Percentiles rank a stretch among this genome's conserved stretches.
phyloP scores from a whole-genome alignment of 164 flowering plant genomes.

The Cinnamomum micranthum region DNA sequence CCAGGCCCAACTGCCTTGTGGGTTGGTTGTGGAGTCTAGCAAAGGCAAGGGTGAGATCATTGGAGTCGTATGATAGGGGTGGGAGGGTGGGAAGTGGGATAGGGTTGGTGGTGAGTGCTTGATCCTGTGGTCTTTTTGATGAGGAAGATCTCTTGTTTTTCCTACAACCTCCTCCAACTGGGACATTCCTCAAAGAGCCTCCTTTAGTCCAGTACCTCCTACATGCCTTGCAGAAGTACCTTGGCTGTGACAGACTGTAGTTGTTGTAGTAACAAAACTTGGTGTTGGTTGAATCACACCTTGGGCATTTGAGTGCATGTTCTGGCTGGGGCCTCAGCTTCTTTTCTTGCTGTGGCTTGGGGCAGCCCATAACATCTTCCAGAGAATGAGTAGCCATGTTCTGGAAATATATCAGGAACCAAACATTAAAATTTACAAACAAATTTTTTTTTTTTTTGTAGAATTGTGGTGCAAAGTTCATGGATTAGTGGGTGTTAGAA shows the following conservation, averaged over 20 bases:
- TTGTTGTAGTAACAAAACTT: slow-evolving; percentile 98
- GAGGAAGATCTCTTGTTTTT: slow-evolving; percentile 70
- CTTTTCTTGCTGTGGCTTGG: slow-evolving; percentile 55
- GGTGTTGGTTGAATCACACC: slow-evolving; percentile 89
- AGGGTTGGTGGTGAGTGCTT: slow-evolving; percentile 27
- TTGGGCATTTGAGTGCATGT: slow-evolving; percentile 80
- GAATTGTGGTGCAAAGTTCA: background rate
- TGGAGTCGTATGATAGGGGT: slow-evolving; percentile 38
- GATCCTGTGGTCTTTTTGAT: slow-evolving; percentile 38
- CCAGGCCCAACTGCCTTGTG: slow-evolving; percentile 41
- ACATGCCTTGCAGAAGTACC: slow-evolving; percentile 92
- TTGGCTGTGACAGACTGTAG: slow-evolving; percentile 90
- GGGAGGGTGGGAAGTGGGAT: slow-evolving; percentile 21
- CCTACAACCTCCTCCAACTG: slow-evolving; percentile 96
- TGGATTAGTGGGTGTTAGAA: background rate
- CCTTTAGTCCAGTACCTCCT: slow-evolving; percentile 98
- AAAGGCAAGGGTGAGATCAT: slow-evolving; percentile 60
- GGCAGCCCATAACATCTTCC: slow-evolving; percentile 55
- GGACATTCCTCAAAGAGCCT: slow-evolving; percentile 87
- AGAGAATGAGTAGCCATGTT: slow-evolving; percentile 48
- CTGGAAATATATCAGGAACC: slow-evolving; percentile 24
- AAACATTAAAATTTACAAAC: background rate
- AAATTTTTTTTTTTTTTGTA: no score
- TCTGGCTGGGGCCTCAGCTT: slow-evolving; percentile 66
- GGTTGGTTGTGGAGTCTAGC: slow-evolving; percentile 56